These are phyloP conservation scores for Madurella mycetomatis DNA, from an alignment of 2,329 filamentous ascomycete species.

Conservation along the genomic window DNA sequence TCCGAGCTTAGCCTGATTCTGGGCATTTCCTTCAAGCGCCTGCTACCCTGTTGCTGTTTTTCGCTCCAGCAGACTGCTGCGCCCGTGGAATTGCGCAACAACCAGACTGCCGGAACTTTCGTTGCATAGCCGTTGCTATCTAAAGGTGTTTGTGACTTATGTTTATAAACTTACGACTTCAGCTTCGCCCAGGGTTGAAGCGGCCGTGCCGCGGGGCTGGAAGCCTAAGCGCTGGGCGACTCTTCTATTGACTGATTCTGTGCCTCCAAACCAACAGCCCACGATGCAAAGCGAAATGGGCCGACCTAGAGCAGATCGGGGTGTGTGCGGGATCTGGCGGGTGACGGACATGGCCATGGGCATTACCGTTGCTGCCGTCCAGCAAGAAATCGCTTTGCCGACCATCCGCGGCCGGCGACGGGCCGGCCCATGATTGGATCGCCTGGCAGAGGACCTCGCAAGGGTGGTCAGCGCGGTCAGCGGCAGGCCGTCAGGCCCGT, in stretches of 20 bases:
- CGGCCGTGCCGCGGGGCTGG: background rate
- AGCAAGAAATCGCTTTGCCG: constrained; percentile 7
- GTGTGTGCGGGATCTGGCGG: background rate
- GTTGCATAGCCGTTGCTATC: background rate
- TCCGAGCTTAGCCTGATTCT: constrained; percentile 7
- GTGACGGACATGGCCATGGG: background rate
- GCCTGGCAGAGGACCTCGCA: constrained; percentile 1
- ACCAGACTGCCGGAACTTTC: constrained; percentile 3
- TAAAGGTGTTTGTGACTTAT: no score
- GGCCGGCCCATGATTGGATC: background rate
- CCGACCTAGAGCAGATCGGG: background rate
- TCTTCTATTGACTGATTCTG: background rate
- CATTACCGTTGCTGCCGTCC: background rate
- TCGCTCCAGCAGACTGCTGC: background rate
- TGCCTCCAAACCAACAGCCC: background rate
- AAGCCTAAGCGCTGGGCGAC: background rate
- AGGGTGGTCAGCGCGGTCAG: constrained; percentile 13
- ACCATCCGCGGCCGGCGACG: background rate
- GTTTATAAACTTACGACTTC: no score
- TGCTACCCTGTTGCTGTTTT: background rate
- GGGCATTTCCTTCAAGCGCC: constrained; percentile 18
- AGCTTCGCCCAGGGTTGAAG: background rate
- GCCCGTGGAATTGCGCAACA: background rate
- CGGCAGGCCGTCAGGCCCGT: constrained; percentile 11
- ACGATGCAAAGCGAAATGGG: background rate